Evolutionary conservation across 345 rosid species (phyloP), one percentile per base, ranked within the genome.

Genomic region (Pistacia integerrima): DNA sequence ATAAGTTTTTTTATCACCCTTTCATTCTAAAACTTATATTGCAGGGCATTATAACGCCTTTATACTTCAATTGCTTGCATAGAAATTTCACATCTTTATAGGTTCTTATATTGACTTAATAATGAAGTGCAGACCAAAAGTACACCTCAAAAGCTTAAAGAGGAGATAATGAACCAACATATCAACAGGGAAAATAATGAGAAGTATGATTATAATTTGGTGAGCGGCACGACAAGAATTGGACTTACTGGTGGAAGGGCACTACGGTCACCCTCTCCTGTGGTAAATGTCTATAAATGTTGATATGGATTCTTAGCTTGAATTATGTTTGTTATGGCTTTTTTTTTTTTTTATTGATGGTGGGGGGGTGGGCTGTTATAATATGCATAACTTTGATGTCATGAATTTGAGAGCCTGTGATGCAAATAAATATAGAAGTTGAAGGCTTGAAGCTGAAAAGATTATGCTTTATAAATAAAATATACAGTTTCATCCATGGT

Each of bases 241-340:
- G 87, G 90, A 74, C 86, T 85, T 58, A 67, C 85, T 78, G 80
- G 84, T 80, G 87, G 85, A 80, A 87, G 83, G 76, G 56, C 67
- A 59, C 22, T 67, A 13, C 83, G 81, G 12, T 52, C 87, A 69
- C 81, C 76, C 36, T 82, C 87, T 80, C 86, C 87, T 69, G 69
- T 77, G 86, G 90, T 85, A 83, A 85, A 36, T 61, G 71, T 49
- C 57, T 36, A 22, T 25, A 51, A 72, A 9, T 61, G 3, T 41
- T 8, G 9, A 44, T 70, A 36, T 82, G 46, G 74, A 61, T 64
- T 75, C 11, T 75, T 60, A 64, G 49, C 67, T 48, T 22, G 28
- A 55, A 70, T 52, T 67, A 8, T 69, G 11, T 36, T 41, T 52
- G 46, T 63, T 18, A 22, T 66, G 67, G 54, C 38, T 59, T 33